Evolutionary conservation across 2,329 filamentous ascomycete species (phyloP).

Genomic region (Alternaria brassicae): DNA sequence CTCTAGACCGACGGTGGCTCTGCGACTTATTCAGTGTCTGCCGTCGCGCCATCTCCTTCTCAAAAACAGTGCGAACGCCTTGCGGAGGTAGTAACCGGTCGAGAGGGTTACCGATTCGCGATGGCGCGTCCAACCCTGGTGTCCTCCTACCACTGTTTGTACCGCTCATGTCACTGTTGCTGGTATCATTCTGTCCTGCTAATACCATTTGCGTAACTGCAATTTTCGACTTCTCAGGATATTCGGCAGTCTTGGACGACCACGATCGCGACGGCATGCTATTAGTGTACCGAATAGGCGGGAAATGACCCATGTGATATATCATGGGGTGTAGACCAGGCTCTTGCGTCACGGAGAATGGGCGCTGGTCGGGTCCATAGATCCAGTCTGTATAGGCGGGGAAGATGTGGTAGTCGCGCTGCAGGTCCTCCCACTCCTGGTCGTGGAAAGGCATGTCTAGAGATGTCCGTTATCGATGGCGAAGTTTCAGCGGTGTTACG

Average conservation of each 20-base stretch:
- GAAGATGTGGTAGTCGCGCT: conserved; percentile 29
- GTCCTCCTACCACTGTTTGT: not conserved
- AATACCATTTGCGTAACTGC: not conserved
- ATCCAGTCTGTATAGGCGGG: conserved; percentile 35
- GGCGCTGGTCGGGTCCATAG: conserved; percentile 23
- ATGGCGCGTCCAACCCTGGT: not conserved
- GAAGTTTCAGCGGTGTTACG: not conserved
- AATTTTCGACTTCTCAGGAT: not conserved
- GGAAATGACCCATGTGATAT: not conserved
- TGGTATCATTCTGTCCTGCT: not conserved
- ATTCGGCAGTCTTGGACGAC: not conserved
- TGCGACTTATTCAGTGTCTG: conserved; percentile 1
- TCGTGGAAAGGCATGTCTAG: conserved; percentile 26
- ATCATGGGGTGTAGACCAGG: conserved; percentile 27
- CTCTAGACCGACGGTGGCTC: not conserved
- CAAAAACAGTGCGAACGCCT: not conserved
- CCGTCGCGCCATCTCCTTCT: not conserved
- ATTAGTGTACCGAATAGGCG: conserved; percentile 12
- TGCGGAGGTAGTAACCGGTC: not conserved
- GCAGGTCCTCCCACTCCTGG: conserved; percentile 25
- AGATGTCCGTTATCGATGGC: not conserved
- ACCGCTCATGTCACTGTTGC: not conserved
- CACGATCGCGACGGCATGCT: conserved; percentile 13
- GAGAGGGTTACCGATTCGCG: not conserved
- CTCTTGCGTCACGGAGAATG: conserved; percentile 17